phyloP scores from a whole-genome alignment of 192 early-diverging fungal species.

The Backusella tuberculispora region DNA sequence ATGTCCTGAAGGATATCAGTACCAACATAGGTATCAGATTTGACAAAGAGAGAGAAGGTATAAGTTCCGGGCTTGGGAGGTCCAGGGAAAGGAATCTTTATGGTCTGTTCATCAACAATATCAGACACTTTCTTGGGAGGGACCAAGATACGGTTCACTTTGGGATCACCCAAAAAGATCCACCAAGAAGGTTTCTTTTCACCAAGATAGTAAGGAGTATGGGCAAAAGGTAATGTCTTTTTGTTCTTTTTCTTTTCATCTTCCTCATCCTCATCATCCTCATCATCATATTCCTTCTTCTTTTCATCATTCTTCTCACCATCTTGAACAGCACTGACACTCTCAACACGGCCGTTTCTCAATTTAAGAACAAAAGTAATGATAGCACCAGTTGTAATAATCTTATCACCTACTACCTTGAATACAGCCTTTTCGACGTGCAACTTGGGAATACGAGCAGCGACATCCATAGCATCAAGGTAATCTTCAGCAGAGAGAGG shows the following conservation, averaged over 20 bases:
- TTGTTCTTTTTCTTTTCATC: constrained; percentile 36
- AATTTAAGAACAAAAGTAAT: constrained; percentile 72
- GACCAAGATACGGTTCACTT: constrained; percentile 82
- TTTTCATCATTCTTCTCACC: constrained; percentile 43
- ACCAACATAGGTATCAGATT: constrained; percentile 88
- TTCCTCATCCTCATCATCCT: constrained; percentile 47
- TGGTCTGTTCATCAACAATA: constrained; percentile 63
- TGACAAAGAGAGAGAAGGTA: constrained; percentile 82
- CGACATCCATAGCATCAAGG: constrained; percentile 72
- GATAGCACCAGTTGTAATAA: constrained; percentile 77
- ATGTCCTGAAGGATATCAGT: constrained; percentile 82
- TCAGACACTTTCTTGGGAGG: constrained; percentile 79
- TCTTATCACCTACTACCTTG: constrained; percentile 75
- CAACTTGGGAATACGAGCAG: constrained; percentile 78
- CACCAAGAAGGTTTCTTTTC: constrained; percentile 89
- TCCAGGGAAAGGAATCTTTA: constrained; percentile 92
- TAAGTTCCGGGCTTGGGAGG: constrained; percentile 85
- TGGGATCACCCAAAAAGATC: constrained; percentile 87
- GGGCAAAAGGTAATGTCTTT: constrained; percentile 46
- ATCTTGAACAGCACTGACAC: constrained; percentile 32
- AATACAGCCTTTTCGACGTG: constrained; percentile 80
- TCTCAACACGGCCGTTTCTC: constrained; percentile 37
- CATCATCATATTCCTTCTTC: constrained; percentile 49
- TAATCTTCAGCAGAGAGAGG: constrained; percentile 63
- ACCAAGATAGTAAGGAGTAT: constrained; percentile 71